Base-by-base conservation (phyloP, 78 protist species). In the Tieghemostelium lacteum region DNA sequence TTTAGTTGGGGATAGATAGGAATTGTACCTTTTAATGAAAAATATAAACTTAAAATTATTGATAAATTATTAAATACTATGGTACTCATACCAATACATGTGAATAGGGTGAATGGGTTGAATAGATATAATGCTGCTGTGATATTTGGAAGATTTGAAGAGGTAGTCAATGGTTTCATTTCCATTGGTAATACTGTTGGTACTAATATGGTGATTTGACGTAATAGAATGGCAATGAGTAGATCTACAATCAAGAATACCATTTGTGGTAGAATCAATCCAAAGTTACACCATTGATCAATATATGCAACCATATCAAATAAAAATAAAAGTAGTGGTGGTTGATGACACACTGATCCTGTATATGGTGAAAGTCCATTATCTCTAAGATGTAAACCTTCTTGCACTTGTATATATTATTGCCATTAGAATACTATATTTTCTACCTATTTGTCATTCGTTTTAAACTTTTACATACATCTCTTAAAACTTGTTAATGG, bases 31-130 rank as follows among this genome's bases (percentile, higher is more conserved):
- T 50, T 61, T 20, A 73, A 50, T 7, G 88, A 37, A 63, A 45
- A 69, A 58, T 78, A 76, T 20, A 89, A 29, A 24, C 88, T 39
- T 0, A 31, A 29, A 12, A 89, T 61, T 8, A 89, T 60, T 10
- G 88, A 45, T 4, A 72, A 58, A 63, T 89, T 89, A 2, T 72
- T 89, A n/a, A 89, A 52, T 20, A 57, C 61, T n/a, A 89, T 89
- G 0, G 86, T 89, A 42, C 91, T 78, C 76, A 75, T 89, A 28
- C 88, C 94, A 34, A 89, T 26, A 33, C 73, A 75, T 6, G 88
- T 78, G 29, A 89, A 73, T 70, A 89, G 17, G 31, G 94, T 69
- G 88, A 89, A 89, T 78, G 94, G 94, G 16, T 89, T 89, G 72
- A 89, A 76, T 24, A 89, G 54, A 70, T 69, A 89, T 14, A 87